Base-by-base conservation (phyloP, 306 rosid species). In the Vigna radiata region DNA sequence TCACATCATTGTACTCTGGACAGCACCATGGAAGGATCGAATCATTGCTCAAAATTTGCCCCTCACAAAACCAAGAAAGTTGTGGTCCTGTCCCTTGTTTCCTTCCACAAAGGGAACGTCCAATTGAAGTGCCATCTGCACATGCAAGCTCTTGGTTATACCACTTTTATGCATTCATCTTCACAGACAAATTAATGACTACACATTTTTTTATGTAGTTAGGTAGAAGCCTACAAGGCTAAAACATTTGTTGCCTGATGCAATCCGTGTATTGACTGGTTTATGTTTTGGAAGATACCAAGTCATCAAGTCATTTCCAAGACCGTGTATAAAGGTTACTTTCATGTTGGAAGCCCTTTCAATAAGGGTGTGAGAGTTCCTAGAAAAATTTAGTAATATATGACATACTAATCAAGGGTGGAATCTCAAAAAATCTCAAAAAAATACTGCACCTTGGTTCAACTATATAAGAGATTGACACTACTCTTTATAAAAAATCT, bases 1-100 rank as follows among this genome's bases (percentile, higher is more conserved):
- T 77, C 74, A 73, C 67, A 82, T 86, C 84, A 62, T 2, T 23
- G 39, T 56, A 21, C 52, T 31, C 73, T 59, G 56, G 77, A 82
- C 49, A 60, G 73, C 89, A 81, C 83, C 48, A 63, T 68, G 53
- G 27, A 23, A 68, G 53, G 61, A 52, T 74, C 37, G 13, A 21
- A 74, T 75, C 72, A 64, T 17, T 64, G 62, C 68, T 62, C 36
- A 54, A 63, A 46, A 18, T 23, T 39, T 64, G 9, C 41, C 68
- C 56, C 19, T 59, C 62, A 73, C 68, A 31, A 29, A 36, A 5
- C 68, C 68, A 27, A 54, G 66, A 80, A 67, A 72, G 76, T 70
- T 50, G 82, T 61, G 85, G 83, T 62, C 81, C 83, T 61, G 31
- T 49, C 68, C 41, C 50, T 17, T 19, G 48, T 61, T 62, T 71